Conservation (phyloP, 148 eudicot genomes). For the Fagopyrum homotropicum region DNA sequence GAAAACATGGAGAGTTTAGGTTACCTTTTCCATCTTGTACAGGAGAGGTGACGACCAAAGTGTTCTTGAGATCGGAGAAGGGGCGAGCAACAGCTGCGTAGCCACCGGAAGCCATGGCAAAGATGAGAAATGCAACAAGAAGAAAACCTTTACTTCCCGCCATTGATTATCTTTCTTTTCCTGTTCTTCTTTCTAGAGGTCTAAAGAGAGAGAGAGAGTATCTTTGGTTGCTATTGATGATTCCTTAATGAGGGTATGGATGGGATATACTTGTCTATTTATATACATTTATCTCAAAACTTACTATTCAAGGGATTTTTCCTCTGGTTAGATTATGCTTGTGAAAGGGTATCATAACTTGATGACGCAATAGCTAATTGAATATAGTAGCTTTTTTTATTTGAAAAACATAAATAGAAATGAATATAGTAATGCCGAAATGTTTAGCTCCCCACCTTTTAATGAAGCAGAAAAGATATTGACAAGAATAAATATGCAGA, state of each 20-base stretch:
- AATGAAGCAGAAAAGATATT: constrained; percentile 10
- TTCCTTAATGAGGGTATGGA: constrained; percentile 2
- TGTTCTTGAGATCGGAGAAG: constrained; percentile 9
- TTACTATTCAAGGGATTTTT: neutral
- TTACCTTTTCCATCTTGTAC: neutral
- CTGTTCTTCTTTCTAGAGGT: neutral
- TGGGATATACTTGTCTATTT: constrained; percentile 5
- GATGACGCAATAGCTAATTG: neutral
- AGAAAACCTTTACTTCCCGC: neutral
- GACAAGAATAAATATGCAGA: constrained; percentile 6
- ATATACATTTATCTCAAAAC: neutral
- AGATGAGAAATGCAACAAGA: neutral
- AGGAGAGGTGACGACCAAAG: neutral
- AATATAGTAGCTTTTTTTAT: too few relatives aligned
- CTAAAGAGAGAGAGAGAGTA: neutral
- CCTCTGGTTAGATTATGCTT: neutral
- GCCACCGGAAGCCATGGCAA: constrained; percentile 6
- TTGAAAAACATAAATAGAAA: too few relatives aligned
- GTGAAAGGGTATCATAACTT: neutral
- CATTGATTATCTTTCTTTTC: neutral
- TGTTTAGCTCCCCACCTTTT: constrained; percentile 2
- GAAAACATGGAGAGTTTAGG: neutral
- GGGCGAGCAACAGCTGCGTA: neutral
- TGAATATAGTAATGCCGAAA: constrained; percentile 2
- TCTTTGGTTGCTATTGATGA: constrained; percentile 5